Conservation (phyloP, 805 yeast genomes). For the Allodekkera sacchari region DNA sequence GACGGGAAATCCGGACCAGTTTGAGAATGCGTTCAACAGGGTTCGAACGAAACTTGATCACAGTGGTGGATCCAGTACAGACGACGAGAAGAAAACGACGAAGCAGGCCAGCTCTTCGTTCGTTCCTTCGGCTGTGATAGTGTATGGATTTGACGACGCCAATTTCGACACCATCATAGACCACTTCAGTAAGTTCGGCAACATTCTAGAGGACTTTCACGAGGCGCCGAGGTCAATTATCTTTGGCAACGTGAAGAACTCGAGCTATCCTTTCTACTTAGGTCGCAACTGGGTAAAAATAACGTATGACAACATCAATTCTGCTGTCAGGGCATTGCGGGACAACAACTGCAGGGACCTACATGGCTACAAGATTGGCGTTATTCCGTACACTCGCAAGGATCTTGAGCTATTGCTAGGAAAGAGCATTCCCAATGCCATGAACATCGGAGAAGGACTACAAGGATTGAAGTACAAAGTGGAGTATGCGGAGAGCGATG, state of each 20-base stretch:
- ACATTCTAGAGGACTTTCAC: conserved; percentile 60
- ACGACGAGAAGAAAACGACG: conserved; percentile 17
- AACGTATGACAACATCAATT: conserved; percentile 65
- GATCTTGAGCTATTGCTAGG: conserved; percentile 51
- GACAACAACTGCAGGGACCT: conserved; percentile 72
- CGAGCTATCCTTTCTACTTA: conserved; percentile 57
- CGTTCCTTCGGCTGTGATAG: conserved; percentile 51
- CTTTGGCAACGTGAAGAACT: conserved; percentile 10
- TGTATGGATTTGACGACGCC: conserved; percentile 83
- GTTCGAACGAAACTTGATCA: conserved; percentile 7
- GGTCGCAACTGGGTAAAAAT: conserved; percentile 91
- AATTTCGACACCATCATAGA: conserved; percentile 58
- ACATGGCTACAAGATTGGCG: conserved; percentile 51
- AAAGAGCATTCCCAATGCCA: not conserved
- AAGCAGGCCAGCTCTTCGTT: conserved; percentile 8
- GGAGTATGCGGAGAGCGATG: too few relatives aligned
- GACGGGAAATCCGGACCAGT: conserved; percentile 32
- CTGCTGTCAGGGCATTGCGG: conserved; percentile 76
- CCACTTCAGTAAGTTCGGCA: conserved; percentile 74
- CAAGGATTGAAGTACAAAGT: too few relatives aligned
- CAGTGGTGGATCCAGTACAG: not conserved
- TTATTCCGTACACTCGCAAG: conserved; percentile 54
- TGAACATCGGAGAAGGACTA: conserved; percentile 3
- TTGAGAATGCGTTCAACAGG: conserved; percentile 37
- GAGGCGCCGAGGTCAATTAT: not conserved